Base-by-base conservation (phyloP, 2,329 filamentous ascomycete species). In the Calonectria honghensis region DNA sequence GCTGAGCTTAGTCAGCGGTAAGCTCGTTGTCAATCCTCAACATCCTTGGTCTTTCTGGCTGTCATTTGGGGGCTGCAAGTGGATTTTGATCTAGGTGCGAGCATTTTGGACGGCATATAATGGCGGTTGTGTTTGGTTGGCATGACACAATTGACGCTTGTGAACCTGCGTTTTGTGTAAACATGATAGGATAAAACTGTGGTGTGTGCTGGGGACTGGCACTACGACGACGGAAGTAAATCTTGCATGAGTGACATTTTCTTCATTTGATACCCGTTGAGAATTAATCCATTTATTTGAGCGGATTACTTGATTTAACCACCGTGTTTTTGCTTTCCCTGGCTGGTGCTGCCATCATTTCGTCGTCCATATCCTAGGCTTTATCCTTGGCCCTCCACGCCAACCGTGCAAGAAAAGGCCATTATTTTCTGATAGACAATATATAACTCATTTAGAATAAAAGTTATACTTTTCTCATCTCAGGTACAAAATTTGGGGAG, bases 1-100 rank as follows among this genome's bases (percentile, higher is more conserved):
- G 57, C 57, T 63, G 57, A 63, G 57, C 57, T 63, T 63, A 63
- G 57, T 63, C 24, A 63, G 24, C 57, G 52, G 52, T 57, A 57
- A 57, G 52, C 52, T 20, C 11, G 11, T 29, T 27, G 24, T 24
- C n/a, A 27, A 39, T 27, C n/a, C 27, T 5, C 11, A 29, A 16
- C 24, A 63, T 63, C 24, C 57, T 10, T 29, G 32, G 2, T 41
- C 2, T 20, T 63, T 14, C 37, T 29, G 24, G 10, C 52, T 32
- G 29, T 27, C 13, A 16, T 39, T 37, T 39, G 35, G 57, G 57
- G n/a, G 57, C 31, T 3, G 31, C 35, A 61, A 18, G 35, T 61
- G 35, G 14, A 14, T 61, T 61, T 27, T n/a, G 16, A 29, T 29
- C n/a, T 9, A 7, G 54, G 20, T 48, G 57, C 11, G n/a, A 24